Base-by-base conservation (phyloP, 2,329 filamentous ascomycete genomes). In the Claviceps cyperi region DNA sequence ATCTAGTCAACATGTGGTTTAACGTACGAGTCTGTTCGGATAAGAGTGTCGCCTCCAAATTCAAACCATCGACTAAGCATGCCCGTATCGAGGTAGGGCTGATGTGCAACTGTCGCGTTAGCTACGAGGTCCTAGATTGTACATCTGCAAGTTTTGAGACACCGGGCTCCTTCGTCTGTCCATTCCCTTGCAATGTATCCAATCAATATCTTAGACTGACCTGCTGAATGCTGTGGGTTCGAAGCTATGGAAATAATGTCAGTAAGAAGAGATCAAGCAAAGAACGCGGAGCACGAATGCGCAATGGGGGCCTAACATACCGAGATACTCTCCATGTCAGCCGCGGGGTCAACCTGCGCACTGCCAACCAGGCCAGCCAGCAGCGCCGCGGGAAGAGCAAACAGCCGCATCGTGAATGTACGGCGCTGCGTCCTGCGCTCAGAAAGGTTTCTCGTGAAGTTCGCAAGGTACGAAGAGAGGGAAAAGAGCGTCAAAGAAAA, bases 1-100 rank as follows among this genome's bases (percentile, higher is more conserved):
- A 46, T 37, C 15, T 14, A 36, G 21, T 14, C 2, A n/a, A 17
- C 3, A 49, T 22, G 22, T 40, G 39, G 21, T 22, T 36, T 28
- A 55, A 68, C 76, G 56, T 79, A 83, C 80, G 76, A 76, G 64
- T 83, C 80, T 56, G 80, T 81, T 59, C 80, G 74, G 60, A 96
- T 78, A 60, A 98, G 83, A 40, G 91, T 88, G 71, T 95, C 89
- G 64, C 91, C 92, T 64, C 92, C 92, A 77, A 94, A 98, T 72
- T 98, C 92, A 70, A 91, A 98, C 91, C 92, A 98, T 65, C 92
- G 84, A 72, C 87, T 95, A 72, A 94, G 86, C 83, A 97, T 90
- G 68, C 97, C 92, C 53, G 89, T 92, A 71, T 98, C 92, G 60
- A 98, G 81, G 70, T 96, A 98, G 54, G 92, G 92, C 85, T 96